phyloP scores from a whole-genome alignment of 2,329 filamentous ascomycete species.

The Harringtonia aguacate region DNA sequence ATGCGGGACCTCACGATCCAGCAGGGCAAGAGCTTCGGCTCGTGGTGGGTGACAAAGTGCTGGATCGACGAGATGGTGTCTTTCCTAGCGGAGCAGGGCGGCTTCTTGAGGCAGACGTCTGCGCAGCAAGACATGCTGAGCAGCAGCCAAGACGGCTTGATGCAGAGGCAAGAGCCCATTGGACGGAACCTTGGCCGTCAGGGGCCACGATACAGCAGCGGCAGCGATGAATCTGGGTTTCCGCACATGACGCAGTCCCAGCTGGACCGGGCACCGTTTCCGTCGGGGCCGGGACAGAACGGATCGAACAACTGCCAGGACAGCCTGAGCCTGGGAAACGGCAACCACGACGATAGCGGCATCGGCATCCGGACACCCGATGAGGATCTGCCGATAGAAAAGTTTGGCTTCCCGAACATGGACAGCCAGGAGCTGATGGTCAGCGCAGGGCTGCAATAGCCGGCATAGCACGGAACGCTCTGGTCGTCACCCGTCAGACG shows the following conservation, averaged over 20 bases:
- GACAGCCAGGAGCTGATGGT: constrained; percentile 18
- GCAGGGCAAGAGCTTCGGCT: constrained; percentile 71
- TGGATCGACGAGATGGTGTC: constrained; percentile 92
- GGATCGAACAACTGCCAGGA: constrained; percentile 27
- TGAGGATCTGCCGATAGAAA: constrained; percentile 51
- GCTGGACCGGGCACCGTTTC: constrained; percentile 39
- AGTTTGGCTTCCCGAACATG: constrained; percentile 31
- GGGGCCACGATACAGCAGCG: constrained; percentile 31
- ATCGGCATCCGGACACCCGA: constrained; percentile 62
- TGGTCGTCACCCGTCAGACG: too few species aligned
- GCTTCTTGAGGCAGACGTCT: constrained; percentile 60
- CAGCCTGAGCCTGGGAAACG: constrained; percentile 31
- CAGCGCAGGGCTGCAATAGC: constrained; percentile 14
- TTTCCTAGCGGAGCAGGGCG: constrained; percentile 82
- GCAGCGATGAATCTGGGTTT: constrained; percentile 33
- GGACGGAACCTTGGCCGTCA: constrained; percentile 24
- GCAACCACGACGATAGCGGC: constrained; percentile 58
- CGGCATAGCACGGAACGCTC: not conserved
- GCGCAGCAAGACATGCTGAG: constrained; percentile 16
- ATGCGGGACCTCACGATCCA: constrained; percentile 73
- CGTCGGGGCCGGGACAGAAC: constrained; percentile 23
- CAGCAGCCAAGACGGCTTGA: constrained; percentile 11
- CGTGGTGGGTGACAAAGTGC: constrained; percentile 92
- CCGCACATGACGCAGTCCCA: constrained; percentile 36
- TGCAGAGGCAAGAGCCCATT: constrained; percentile 4